Conservation (phyloP, 1,284 basidiomycete species). For the Tremellales sp. region DNA sequence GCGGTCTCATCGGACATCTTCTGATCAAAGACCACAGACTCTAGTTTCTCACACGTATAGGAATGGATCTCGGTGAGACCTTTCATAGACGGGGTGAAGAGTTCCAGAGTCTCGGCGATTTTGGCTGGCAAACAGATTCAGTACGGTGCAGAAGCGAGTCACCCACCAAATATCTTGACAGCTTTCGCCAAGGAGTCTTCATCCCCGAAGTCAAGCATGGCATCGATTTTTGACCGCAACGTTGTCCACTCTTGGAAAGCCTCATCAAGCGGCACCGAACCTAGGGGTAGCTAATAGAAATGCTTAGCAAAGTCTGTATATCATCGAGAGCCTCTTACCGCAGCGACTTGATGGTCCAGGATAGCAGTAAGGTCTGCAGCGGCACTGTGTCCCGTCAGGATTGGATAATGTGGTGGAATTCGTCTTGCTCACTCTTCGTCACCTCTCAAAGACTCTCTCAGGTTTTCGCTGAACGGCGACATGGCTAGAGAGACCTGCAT, state of each 20-base stretch:
- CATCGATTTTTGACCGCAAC: constrained; percentile 17
- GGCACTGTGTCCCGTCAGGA: constrained; percentile 3
- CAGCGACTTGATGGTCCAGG: constrained; percentile 28
- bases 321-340: constrained; percentile 11
- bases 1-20: constrained; percentile 11
- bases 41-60: constrained; percentile 27
- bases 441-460: constrained; percentile 13
- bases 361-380: constrained; percentile 17
- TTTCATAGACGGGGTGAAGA: constrained; percentile 31
- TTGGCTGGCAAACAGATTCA: constrained; percentile 17
- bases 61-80: constrained; percentile 33
- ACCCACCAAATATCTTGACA: constrained; percentile 25
- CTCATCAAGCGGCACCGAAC: constrained; percentile 12
- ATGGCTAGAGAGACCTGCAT: too few species aligned
- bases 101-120: constrained; percentile 31
- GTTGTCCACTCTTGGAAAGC: constrained; percentile 22
- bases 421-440: constrained; percentile 17
- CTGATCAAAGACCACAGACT: constrained; percentile 29
- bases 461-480: too few species aligned
- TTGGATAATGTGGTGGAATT: not conserved
- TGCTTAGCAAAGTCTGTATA: not conserved
- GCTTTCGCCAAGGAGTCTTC: constrained; percentile 18
- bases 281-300: constrained; percentile 14
- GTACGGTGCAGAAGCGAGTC: not conserved
- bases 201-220: constrained; percentile 11